Conservation (phyloP, 2,329 filamentous ascomycete genomes). For the Amphichorda felina region DNA sequence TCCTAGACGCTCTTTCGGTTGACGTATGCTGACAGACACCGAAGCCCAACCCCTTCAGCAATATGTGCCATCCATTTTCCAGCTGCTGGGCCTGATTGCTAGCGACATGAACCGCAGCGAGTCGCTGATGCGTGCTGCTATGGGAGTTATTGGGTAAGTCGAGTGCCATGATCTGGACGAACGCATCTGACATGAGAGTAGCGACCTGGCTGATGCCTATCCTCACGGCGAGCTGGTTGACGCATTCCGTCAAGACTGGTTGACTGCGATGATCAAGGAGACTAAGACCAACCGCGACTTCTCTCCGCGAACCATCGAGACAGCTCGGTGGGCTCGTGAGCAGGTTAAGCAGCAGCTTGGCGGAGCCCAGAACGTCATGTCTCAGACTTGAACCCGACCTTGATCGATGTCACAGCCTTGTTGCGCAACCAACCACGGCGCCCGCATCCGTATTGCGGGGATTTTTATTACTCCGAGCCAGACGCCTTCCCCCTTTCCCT, state of each 20-base stretch:
- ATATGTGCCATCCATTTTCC: slow-evolving; percentile 78
- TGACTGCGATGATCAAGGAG: slow-evolving; percentile 83
- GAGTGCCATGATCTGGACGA: too few species aligned
- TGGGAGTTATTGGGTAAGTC: slow-evolving; percentile 93
- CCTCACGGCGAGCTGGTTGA: slow-evolving; percentile 77
- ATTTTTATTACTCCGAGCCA: too few species aligned
- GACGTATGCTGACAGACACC: slow-evolving; percentile 7
- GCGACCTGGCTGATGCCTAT: slow-evolving; percentile 89
- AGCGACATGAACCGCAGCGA: slow-evolving; percentile 83
- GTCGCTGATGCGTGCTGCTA: slow-evolving; percentile 79
- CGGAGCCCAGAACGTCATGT: slow-evolving; percentile 38
- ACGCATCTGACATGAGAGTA: slow-evolving; percentile 29
- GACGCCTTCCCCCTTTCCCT: too few species aligned
- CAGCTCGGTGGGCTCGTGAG: slow-evolving; percentile 92
- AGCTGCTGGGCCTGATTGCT: slow-evolving; percentile 70
- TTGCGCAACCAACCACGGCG: too few species aligned
- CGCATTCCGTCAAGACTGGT: slow-evolving; percentile 84
- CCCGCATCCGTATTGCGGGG: too few species aligned
- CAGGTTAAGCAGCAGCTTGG: slow-evolving; percentile 86
- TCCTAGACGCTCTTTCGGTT: neutral
- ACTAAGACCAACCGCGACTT: slow-evolving; percentile 84
- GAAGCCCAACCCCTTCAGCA: slow-evolving; percentile 59
- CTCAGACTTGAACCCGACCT: slow-evolving; percentile 35
- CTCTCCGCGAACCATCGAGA: slow-evolving; percentile 74
- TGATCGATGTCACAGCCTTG: slow-evolving; percentile 5